Evolutionary conservation across 768 basidiomycete species (phyloP).

Genomic region (Pisolithus orientalis): DNA sequence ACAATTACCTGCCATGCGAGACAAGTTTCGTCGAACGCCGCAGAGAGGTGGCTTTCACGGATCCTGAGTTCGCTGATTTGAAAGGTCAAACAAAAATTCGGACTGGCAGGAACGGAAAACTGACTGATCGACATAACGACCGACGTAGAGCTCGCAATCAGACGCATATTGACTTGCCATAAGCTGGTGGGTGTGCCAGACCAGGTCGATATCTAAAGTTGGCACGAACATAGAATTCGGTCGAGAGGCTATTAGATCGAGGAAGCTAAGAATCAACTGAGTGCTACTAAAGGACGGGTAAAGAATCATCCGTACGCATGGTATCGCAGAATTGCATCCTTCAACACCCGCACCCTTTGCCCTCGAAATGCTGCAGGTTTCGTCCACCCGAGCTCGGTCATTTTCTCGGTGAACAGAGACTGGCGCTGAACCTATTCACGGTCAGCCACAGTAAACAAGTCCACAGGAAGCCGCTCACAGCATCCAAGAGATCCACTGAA

Average conservation of each 20-base stretch:
- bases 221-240: slow-evolving; percentile 41
- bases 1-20: slow-evolving; percentile 41
- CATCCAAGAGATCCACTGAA: slow-evolving; percentile 52
- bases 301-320: slow-evolving; percentile 37
- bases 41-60: slow-evolving; percentile 38
- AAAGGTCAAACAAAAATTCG: not conserved
- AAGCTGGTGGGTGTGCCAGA: slow-evolving; percentile 65
- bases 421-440: no score
- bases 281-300: slow-evolving; percentile 44
- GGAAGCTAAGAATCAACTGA: slow-evolving; percentile 28
- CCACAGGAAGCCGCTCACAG: slow-evolving; percentile 29
- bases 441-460: not conserved
- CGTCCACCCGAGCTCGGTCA: slow-evolving; percentile 45
- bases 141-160: slow-evolving; percentile 32
- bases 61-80: slow-evolving; percentile 42
- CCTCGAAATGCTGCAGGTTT: slow-evolving; percentile 21
- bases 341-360: no score
- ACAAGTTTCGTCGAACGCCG: slow-evolving; percentile 46
- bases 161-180: slow-evolving; percentile 33
- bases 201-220: slow-evolving; percentile 60
- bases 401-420: slow-evolving; percentile 38
- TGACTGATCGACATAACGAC: slow-evolving; percentile 46
- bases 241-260: slow-evolving; percentile 43
- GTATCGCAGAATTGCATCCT: slow-evolving; percentile 36
- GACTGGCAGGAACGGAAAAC: no score